phyloP scores from a whole-genome alignment of 306 rosid genomes.

The Arachis hypogaea region DNA sequence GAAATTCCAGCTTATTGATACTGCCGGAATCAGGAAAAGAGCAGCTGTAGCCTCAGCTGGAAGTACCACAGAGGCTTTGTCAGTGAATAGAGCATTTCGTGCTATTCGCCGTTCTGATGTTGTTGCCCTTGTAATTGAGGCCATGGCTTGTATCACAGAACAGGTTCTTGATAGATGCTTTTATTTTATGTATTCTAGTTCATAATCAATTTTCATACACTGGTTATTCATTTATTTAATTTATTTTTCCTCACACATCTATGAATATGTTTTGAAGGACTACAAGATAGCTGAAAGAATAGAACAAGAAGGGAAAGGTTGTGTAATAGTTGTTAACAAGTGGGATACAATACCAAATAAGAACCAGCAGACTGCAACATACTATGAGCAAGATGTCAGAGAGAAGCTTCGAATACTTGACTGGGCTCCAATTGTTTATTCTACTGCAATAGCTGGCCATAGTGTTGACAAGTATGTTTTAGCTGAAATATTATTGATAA shows the following conservation, averaged over 20 bases:
- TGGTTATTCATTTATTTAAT: background rate
- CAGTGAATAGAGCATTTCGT: constrained; percentile 95
- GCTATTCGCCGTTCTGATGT: constrained; percentile 91
- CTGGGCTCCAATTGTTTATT: constrained; percentile 94
- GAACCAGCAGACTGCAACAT: constrained; percentile 85
- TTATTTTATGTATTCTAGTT: constrained; percentile 4
- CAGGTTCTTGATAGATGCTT: constrained; percentile 56
- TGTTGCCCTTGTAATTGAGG: constrained; percentile 95
- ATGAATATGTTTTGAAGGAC: constrained; percentile 62
- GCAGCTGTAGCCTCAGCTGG: constrained; percentile 80
- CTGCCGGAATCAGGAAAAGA: constrained; percentile 97
- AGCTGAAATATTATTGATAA: constrained; percentile 25
- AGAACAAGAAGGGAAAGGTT: constrained; percentile 91
- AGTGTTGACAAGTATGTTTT: constrained; percentile 86
- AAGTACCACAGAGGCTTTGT: constrained; percentile 83
- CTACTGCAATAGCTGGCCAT: constrained; percentile 85
- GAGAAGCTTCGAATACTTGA: constrained; percentile 80
- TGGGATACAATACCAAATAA: constrained; percentile 98
- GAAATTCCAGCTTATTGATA: constrained; percentile 91
- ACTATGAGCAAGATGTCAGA: constrained; percentile 91
- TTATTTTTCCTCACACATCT: background rate
- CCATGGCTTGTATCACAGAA: constrained; percentile 94
- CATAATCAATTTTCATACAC: background rate
- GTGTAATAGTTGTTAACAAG: constrained; percentile 92
- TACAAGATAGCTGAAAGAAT: constrained; percentile 94